Conservation (phyloP, 306 rosid species). For the Quillaja saponaria region DNA sequence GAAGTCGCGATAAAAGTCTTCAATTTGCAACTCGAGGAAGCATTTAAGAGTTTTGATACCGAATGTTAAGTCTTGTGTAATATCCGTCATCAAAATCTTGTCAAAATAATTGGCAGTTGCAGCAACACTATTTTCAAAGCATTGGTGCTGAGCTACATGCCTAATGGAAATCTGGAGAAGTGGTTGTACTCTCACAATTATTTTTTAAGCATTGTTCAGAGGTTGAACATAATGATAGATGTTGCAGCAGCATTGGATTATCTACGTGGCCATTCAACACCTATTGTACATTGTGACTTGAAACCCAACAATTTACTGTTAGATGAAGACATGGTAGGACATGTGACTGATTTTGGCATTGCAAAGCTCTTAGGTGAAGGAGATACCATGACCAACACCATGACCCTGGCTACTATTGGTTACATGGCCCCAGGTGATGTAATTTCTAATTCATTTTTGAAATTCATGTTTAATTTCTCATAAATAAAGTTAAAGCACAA, state of each 20-base stretch:
- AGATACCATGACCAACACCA: neutral
- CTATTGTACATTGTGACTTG: neutral
- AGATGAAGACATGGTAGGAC: neutral
- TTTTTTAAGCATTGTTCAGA: neutral
- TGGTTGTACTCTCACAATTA: neutral
- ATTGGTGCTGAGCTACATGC: neutral
- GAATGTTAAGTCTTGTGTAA: neutral
- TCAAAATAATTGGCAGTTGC: neutral
- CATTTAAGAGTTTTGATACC: neutral
- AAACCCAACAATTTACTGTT: neutral
- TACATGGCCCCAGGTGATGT: constrained; percentile 2
- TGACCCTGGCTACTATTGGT: neutral
- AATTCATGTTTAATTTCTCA: neutral
- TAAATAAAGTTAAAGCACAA: neutral
- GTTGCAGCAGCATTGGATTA: neutral
- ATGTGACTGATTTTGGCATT: neutral
- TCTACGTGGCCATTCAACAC: neutral
- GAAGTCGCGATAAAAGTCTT: neutral
- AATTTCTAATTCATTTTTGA: too few relatives aligned
- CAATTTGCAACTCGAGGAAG: neutral
- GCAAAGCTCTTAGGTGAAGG: neutral
- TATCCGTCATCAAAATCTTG: neutral
- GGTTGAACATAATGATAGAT: neutral
- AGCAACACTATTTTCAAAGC: neutral
- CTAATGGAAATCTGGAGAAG: neutral